These are phyloP conservation scores for Thermothielavioides terrestris DNA, from an alignment of 495 filamentous ascomycete genomes.

Conservation along the genomic window DNA sequence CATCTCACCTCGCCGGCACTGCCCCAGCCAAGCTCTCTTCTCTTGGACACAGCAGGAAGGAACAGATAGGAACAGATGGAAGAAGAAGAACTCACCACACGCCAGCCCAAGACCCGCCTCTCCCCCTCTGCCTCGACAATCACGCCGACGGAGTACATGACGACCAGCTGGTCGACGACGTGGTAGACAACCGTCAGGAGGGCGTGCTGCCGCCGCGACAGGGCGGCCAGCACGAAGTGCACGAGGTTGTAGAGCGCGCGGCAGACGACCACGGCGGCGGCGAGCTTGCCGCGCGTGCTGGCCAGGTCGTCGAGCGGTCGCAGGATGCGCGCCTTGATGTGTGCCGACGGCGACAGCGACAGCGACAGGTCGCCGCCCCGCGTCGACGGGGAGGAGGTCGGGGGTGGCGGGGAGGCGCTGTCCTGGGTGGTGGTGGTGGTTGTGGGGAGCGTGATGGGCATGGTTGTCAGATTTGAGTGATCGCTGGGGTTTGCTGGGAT, in stretches of 20 bases:
- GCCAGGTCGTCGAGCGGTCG: not conserved
- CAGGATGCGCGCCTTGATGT: not conserved
- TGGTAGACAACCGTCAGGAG: not conserved
- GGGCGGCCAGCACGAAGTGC: not conserved
- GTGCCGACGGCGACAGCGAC: not conserved
- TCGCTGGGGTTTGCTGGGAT: too few species aligned
- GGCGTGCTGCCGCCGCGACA: not conserved
- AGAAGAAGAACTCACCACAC: not conserved
- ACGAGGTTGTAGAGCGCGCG: not conserved
- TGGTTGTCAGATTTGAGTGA: too few species aligned
- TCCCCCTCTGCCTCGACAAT: not conserved
- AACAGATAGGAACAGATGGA: not conserved
- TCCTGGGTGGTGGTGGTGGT: not conserved
- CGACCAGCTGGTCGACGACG: not conserved
- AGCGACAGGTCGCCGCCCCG: too few species aligned
- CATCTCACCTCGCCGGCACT: not conserved
- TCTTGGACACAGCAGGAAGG: not conserved
- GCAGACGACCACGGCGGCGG: not conserved
- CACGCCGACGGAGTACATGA: not conserved
- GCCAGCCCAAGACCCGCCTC: not conserved
- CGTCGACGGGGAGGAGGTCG: too few species aligned
- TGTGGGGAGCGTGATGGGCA: constrained; percentile 1
- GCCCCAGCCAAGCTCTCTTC: not conserved
- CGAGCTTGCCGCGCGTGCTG: not conserved
- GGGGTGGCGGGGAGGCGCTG: not conserved